These are phyloP conservation scores for Zasmidium cellare DNA, from an alignment of 2,329 filamentous ascomycete genomes.

Conservation along the genomic window DNA sequence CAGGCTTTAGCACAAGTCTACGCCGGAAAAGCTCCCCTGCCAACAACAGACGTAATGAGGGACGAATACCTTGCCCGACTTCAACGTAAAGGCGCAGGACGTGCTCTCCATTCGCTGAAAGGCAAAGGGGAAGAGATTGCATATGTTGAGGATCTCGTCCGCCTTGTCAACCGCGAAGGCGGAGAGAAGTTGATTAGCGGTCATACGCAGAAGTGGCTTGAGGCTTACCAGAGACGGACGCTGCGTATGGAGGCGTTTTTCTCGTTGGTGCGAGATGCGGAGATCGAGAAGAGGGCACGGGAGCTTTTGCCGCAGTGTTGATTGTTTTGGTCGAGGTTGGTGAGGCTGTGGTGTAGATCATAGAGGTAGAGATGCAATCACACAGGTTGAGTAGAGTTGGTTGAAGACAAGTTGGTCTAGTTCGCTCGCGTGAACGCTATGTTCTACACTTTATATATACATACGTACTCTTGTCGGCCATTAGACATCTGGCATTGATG, in stretches of 20 bases:
- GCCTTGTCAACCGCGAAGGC: conserved; percentile 38
- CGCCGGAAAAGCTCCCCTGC: conserved; percentile 52
- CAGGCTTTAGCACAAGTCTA: conserved; percentile 57
- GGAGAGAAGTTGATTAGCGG: conserved; percentile 30
- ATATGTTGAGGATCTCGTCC: conserved; percentile 43
- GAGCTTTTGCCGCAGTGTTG: conserved; percentile 8
- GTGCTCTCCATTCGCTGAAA: conserved; percentile 47
- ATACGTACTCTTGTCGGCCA: too few relatives aligned
- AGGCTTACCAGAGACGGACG: conserved; percentile 35
- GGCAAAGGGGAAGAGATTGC: conserved; percentile 36
- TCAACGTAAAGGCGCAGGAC: conserved; percentile 41
- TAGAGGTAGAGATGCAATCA: too few relatives aligned
- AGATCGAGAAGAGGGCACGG: conserved; percentile 11
- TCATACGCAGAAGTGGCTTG: conserved; percentile 39
- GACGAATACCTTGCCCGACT: conserved; percentile 41
- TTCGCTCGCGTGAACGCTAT: too few relatives aligned
- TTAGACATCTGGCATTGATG: too few relatives aligned
- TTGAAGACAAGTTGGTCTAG: too few relatives aligned
- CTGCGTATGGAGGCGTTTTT: conserved; percentile 35
- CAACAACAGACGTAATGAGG: conserved; percentile 45
- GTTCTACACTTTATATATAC: too few relatives aligned
- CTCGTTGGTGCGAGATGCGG: conserved; percentile 10
- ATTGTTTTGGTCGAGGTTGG: background rate
- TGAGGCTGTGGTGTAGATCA: too few relatives aligned
- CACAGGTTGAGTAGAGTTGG: too few relatives aligned